Evolutionary conservation across 371 early-diverging fungal genomes (phyloP), one percentile per base, ranked within the genome.

Genomic region (Actinomortierella wolfii): DNA sequence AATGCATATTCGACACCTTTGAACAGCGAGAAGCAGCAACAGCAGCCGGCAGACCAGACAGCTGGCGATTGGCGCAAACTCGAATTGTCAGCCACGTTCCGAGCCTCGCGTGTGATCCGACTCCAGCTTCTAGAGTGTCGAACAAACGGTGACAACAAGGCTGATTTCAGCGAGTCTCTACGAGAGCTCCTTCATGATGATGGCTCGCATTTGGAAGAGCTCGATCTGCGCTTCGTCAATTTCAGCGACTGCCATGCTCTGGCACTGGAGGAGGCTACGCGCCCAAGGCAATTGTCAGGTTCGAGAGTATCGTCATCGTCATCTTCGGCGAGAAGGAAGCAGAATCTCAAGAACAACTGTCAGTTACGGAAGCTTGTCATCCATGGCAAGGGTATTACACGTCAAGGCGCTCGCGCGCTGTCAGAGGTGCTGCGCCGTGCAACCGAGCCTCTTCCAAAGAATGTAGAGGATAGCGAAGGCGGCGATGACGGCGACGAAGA

Each of bases 221-320:
- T 71, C 41, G 73, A 71, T 24, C 26, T 71, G 34, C 58, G 59
- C 7, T 71, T 54, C 18, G 51, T 71, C 18, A 66, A 66, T 2
- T 71, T 71, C 29, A 71, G 61, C 47, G 73, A 71, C 47, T 54
- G 54, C 42, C 73, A 71, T 49, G 66, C 73, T 1, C 66, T 61
- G 41, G 76, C 76, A 2, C 57, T 65, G 34, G 76, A 64, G 54
- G 44, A 60, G 28, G 76, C 70, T 2, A 76, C 69, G 4, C 44
- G 59, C 15, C 74, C 68, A 1, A 13, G n/a, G n/a, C n/a, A n/a
- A n/a, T n/a, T n/a, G n/a, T n/a, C n/a, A n/a, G n/a, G n/a, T n/a
- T n/a, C n/a, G n/a, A n/a, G n/a, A n/a, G n/a, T n/a, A n/a, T n/a
- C n/a, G n/a, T n/a, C n/a, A n/a, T n/a, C n/a, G n/a, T n/a, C n/a